Evolutionary conservation across 1,139 yeast species (phyloP).

Genomic region (Suhomyces panamericanus): DNA sequence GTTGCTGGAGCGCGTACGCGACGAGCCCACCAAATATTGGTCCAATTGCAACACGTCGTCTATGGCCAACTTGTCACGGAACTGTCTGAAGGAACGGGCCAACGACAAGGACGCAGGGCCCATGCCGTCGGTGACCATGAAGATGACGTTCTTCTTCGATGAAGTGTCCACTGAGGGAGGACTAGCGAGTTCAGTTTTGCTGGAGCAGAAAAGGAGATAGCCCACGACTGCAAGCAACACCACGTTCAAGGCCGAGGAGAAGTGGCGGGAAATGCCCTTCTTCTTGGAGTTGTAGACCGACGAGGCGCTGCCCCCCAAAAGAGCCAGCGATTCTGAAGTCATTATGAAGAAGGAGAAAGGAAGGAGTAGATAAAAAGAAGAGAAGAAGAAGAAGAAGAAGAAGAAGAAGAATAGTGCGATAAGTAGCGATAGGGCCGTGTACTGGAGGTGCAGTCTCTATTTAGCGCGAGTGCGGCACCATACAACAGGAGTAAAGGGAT

Average conservation of each 20-base stretch:
- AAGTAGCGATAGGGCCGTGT: too few species aligned
- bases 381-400: background rate
- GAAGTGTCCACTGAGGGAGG: constrained; percentile 12
- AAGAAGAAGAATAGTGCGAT: background rate
- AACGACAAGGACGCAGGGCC: constrained; percentile 31
- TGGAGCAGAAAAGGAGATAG: constrained; percentile 12
- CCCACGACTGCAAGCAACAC: constrained; percentile 12
- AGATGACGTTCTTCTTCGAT: constrained; percentile 25
- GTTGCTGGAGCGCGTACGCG: constrained; percentile 26
- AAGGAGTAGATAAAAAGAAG: background rate
- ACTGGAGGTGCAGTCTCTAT: too few species aligned
- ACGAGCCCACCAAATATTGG: constrained; percentile 25
- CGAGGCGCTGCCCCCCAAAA: constrained; percentile 16
- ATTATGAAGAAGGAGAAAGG: background rate
- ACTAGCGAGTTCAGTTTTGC: constrained; percentile 1
- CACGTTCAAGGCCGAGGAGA: constrained; percentile 11
- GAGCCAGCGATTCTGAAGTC: constrained; percentile 17
- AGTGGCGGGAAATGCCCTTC: constrained; percentile 1
- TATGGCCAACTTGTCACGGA: constrained; percentile 22
- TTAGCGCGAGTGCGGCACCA: too few species aligned
- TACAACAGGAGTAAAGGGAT: too few species aligned
- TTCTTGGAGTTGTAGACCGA: constrained; percentile 15
- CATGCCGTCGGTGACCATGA: constrained; percentile 34
- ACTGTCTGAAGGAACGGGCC: constrained; percentile 27
- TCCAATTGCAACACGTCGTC: constrained; percentile 25